phyloP scores from a whole-genome alignment of 495 filamentous ascomycete genomes.

The Xylaria curta region DNA sequence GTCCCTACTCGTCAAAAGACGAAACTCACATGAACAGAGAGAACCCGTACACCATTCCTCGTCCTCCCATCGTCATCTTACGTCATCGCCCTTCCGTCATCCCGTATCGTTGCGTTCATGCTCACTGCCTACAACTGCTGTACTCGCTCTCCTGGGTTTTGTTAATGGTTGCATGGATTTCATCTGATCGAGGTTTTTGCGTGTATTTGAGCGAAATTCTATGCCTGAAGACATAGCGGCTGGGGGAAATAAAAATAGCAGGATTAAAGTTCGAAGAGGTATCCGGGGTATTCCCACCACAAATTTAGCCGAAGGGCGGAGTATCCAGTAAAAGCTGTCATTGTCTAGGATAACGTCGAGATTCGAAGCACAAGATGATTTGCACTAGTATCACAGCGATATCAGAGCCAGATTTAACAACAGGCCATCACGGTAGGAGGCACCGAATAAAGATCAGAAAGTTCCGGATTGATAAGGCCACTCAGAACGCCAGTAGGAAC shows the following conservation, averaged over 20 bases:
- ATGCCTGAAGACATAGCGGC: conserved; percentile 19
- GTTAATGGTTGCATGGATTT: conserved; percentile 2
- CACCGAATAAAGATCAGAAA: conserved; percentile 19
- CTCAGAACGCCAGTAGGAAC: conserved; percentile 22
- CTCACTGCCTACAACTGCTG: conserved; percentile 5
- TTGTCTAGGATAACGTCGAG: conserved; percentile 20
- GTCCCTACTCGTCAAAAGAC: not conserved
- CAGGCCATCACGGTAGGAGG: conserved; percentile 19
- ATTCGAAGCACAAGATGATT: conserved; percentile 16
- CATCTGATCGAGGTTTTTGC: conserved; percentile 7
- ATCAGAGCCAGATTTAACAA: conserved; percentile 19
- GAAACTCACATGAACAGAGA: conserved; percentile 21
- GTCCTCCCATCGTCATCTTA: conserved; percentile 12
- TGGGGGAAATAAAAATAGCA: conserved; percentile 7
- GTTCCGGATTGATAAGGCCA: conserved; percentile 13
- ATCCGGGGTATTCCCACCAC: conserved; percentile 31
- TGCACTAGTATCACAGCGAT: conserved; percentile 6
- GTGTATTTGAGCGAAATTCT: conserved; percentile 24
- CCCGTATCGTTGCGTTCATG: conserved; percentile 2
- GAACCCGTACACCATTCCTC: conserved; percentile 15
- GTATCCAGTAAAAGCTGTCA: conserved; percentile 31
- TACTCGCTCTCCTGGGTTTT: not conserved
- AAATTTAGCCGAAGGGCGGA: conserved; percentile 24
- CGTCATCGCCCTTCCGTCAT: conserved; percentile 12
- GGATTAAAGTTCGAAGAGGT: conserved; percentile 11